These are phyloP conservation scores for Fraxinus paxiana DNA, from an alignment of 305 asterid genomes.

Conservation along the genomic window DNA sequence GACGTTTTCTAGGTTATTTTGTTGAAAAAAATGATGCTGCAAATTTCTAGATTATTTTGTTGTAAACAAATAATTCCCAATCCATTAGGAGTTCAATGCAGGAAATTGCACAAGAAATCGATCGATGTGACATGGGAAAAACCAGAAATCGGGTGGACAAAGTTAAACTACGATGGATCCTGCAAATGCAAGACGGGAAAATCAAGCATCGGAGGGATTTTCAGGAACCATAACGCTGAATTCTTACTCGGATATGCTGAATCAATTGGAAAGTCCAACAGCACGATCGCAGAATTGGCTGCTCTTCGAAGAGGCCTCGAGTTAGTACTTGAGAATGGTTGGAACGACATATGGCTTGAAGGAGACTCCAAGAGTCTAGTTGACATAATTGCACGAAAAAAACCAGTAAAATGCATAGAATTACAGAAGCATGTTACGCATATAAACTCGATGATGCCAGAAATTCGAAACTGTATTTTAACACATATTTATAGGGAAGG, in stretches of 20 bases:
- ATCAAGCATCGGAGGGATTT: conserved; percentile 70
- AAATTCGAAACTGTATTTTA: conserved; percentile 36
- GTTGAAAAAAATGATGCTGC: conserved; percentile 20
- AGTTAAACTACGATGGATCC: conserved; percentile 76
- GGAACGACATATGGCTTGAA: conserved; percentile 60
- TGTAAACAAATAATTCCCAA: conserved; percentile 15
- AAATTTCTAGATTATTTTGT: conserved; percentile 30
- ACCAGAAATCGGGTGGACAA: conserved; percentile 72
- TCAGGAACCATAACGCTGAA: conserved; percentile 61
- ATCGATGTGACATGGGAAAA: conserved; percentile 51
- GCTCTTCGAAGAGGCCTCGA: conserved; percentile 72
- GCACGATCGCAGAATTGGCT: conserved; percentile 56
- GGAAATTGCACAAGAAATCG: conserved; percentile 47
- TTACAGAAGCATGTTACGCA: conserved; percentile 37
- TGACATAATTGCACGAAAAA: conserved; percentile 42
- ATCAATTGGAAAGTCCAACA: conserved; percentile 48
- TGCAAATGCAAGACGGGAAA: conserved; percentile 62
- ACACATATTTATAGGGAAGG: conserved; percentile 69
- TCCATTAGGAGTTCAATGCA: conserved; percentile 31
- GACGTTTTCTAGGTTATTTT: not conserved
- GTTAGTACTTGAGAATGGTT: conserved; percentile 54
- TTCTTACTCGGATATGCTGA: conserved; percentile 70
- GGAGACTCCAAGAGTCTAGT: conserved; percentile 63
- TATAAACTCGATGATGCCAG: conserved; percentile 46
- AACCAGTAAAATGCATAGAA: conserved; percentile 35